Conservation (phyloP, 352 stramenopile genomes). For the Globisporangium abappressorium region DNA sequence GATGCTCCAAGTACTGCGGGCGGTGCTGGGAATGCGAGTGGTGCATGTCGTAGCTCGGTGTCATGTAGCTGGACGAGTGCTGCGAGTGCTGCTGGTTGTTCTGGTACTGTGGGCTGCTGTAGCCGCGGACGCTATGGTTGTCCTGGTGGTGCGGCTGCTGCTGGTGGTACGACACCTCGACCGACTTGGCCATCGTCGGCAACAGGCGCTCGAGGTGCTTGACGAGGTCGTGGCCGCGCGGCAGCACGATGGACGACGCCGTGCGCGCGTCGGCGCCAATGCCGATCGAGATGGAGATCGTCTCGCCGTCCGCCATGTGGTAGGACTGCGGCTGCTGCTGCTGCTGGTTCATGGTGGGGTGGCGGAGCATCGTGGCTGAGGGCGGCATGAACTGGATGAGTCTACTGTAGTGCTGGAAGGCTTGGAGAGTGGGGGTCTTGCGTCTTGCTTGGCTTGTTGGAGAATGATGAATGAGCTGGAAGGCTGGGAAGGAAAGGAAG, state of each 20-base stretch:
- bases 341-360: slow-evolving; percentile 24
- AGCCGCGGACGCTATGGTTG: slow-evolving; percentile 6
- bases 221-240: slow-evolving; percentile 45
- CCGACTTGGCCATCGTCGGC: slow-evolving; percentile 20
- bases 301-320: slow-evolving; percentile 20
- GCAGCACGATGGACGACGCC: slow-evolving; percentile 46
- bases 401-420: neutral
- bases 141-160: slow-evolving; percentile 9
- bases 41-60: slow-evolving; percentile 20
- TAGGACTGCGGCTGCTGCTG: slow-evolving; percentile 11
- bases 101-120: slow-evolving; percentile 14
- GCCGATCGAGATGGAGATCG: slow-evolving; percentile 53
- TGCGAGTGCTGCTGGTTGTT: slow-evolving; percentile 23
- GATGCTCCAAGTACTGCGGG: slow-evolving; percentile 4
- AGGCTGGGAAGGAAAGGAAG: neutral
- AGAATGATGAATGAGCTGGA: slow-evolving; percentile 11
- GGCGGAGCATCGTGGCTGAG: slow-evolving; percentile 1
- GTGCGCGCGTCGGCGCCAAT: slow-evolving; percentile 26
- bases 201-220: slow-evolving; percentile 47
- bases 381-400: neutral
- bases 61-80: slow-evolving; percentile 7
- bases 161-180: neutral
- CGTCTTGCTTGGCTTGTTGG: slow-evolving; percentile 8
- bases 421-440: neutral
- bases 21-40: slow-evolving; percentile 18